Conservation (phyloP, 106 monocot species). For the Triglochin maritima region DNA sequence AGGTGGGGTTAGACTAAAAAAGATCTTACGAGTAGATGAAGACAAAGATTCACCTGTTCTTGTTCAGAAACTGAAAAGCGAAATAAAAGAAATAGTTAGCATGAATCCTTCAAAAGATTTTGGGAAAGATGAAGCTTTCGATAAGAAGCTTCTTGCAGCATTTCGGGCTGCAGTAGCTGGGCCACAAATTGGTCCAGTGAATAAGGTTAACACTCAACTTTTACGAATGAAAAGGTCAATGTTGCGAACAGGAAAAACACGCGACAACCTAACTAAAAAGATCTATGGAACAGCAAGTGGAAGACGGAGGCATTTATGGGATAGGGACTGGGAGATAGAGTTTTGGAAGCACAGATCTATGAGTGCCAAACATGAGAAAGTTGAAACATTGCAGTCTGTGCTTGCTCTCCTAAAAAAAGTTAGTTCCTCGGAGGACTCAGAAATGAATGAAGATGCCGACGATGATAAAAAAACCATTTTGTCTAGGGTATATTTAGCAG, state of each 20-base stretch:
- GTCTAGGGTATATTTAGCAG: conserved; percentile 91
- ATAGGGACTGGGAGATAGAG: conserved; percentile 77
- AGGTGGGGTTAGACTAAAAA: conserved; percentile 60
- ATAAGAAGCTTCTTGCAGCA: conserved; percentile 65
- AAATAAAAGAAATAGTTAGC: conserved; percentile 56
- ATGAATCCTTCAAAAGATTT: conserved; percentile 21
- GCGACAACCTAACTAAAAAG: conserved; percentile 84
- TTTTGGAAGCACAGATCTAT: conserved; percentile 80
- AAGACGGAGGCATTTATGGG: conserved; percentile 60
- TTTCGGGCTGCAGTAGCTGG: conserved; percentile 60
- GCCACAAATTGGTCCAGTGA: conserved; percentile 18
- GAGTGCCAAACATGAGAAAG: conserved; percentile 47
- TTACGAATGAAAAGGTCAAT: conserved; percentile 31
- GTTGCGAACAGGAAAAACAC: conserved; percentile 57
- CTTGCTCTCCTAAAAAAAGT: conserved; percentile 63
- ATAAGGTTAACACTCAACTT: conserved; percentile 19
- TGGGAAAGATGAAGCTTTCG: conserved; percentile 35
- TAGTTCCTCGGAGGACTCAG: conserved; percentile 23
- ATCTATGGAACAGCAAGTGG: conserved; percentile 72
- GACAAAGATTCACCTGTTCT: conserved; percentile 41
- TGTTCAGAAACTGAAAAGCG: conserved; percentile 62
- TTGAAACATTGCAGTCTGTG: conserved; percentile 73
- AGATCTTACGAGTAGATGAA: conserved; percentile 61
- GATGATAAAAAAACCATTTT: conserved; percentile 44
- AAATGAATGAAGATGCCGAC: conserved; percentile 29